These are phyloP conservation scores for Wickerhamomyces canadensis DNA, from an alignment of 805 yeast genomes.

Conservation along the genomic window DNA sequence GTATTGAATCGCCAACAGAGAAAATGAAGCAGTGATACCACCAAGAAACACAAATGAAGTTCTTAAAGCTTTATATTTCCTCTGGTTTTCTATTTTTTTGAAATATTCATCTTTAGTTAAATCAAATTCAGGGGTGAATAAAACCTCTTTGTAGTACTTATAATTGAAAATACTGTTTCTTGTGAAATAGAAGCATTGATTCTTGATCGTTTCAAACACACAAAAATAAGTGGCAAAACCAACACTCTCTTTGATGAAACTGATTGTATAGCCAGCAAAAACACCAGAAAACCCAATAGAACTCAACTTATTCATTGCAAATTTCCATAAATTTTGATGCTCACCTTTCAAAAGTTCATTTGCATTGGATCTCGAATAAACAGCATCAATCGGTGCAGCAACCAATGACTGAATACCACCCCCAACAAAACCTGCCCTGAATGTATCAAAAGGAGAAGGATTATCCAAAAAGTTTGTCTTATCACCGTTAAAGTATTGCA, in stretches of 20 bases:
- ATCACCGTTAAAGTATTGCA: conserved; percentile 32
- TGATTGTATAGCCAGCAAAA: conserved; percentile 82
- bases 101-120: conserved; percentile 17
- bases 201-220: conserved; percentile 74
- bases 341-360: conserved; percentile 65
- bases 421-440: conserved; percentile 78
- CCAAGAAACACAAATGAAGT: conserved; percentile 72
- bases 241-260: conserved; percentile 68
- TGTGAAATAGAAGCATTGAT: conserved; percentile 50
- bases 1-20: conserved; percentile 72
- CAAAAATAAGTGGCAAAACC: conserved; percentile 84
- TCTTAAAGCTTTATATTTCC: conserved; percentile 41
- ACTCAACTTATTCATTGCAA: conserved; percentile 59
- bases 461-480: conserved; percentile 18
- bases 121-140: conserved; percentile 22
- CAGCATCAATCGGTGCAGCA: conserved; percentile 92
- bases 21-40: conserved; percentile 81
- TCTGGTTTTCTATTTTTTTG: conserved; percentile 23
- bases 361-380: conserved; percentile 74
- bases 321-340: conserved; percentile 71
- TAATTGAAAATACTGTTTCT: conserved; percentile 39
- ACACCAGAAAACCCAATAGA: conserved; percentile 81
- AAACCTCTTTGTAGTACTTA: conserved; percentile 33
- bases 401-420: conserved; percentile 86
- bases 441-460: conserved; percentile 43